A percentile compares a stretch with the other conserved stretches of the same genome.
These are phyloP conservation scores for Eucalyptus curtisii DNA, from an alignment of 345 rosid species.

Conservation along the genomic window DNA sequence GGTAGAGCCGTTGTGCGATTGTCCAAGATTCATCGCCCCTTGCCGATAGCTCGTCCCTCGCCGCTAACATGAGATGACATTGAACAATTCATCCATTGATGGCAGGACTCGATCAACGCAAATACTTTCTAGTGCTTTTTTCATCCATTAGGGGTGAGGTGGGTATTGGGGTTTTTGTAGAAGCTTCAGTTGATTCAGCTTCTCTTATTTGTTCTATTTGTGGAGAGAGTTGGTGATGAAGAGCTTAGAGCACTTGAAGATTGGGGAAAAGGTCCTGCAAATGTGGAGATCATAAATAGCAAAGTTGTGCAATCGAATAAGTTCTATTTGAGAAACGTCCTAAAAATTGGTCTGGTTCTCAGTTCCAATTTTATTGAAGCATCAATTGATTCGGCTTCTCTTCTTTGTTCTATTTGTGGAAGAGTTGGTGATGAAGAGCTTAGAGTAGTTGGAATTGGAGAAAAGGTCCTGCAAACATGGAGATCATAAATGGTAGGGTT, in stretches of 20 bases:
- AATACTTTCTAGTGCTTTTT: neutral
- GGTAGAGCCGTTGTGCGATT: neutral
- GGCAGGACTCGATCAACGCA: neutral
- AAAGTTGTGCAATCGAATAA: neutral
- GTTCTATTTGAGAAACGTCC: neutral
- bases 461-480: neutral
- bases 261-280: neutral
- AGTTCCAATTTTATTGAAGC: no score
- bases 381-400: no score
- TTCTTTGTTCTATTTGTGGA: no score
- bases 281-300: neutral
- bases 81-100: neutral
- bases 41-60: neutral
- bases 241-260: neutral
- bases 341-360: no score
- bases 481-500: neutral
- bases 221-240: neutral
- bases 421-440: no score
- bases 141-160: neutral
- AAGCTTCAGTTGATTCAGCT: neutral
- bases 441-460: no score
- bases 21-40: neutral
- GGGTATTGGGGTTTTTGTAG: neutral
- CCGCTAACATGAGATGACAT: neutral
- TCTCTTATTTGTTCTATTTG: neutral